Conservation (phyloP, 768 basidiomycete species). For the Neoboletus brunneissimus region DNA sequence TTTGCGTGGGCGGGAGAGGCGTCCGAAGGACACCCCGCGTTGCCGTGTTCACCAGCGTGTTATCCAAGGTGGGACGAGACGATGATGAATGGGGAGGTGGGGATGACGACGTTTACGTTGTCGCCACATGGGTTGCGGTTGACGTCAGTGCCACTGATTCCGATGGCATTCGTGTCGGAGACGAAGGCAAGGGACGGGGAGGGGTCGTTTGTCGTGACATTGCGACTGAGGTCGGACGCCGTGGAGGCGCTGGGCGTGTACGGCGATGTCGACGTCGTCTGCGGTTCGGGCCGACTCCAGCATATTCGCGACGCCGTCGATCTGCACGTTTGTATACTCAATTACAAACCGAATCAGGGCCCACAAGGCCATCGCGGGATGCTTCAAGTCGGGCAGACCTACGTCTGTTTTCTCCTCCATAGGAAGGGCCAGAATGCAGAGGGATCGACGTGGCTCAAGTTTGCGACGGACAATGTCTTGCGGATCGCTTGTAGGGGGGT, state of each 20-base stretch:
- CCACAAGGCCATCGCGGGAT: background rate
- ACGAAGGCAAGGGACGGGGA: background rate
- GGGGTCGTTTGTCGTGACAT: constrained; percentile 13
- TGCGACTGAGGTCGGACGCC: background rate
- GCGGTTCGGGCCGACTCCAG: constrained; percentile 15
- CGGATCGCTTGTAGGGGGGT: constrained; percentile 9
- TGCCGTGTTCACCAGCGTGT: constrained; percentile 22
- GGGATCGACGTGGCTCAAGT: constrained; percentile 22
- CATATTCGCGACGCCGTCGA: constrained; percentile 13
- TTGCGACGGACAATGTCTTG: constrained; percentile 25
- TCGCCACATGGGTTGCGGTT: constrained; percentile 14
- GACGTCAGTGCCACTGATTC: constrained; percentile 22
- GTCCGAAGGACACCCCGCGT: constrained; percentile 15
- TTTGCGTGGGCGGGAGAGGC: constrained; percentile 27
- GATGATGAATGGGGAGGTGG: constrained; percentile 4
- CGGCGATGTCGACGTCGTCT: constrained; percentile 13
- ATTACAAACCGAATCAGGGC: constrained; percentile 10
- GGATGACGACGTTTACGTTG: constrained; percentile 17
- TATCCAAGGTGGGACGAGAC: constrained; percentile 20
- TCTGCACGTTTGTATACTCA: constrained; percentile 23
- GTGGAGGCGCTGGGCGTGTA: constrained; percentile 4
- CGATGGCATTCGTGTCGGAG: constrained; percentile 10
- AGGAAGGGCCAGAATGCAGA: background rate
- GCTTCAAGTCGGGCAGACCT: constrained; percentile 16
- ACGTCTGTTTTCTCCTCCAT: constrained; percentile 24